A percentile compares a stretch with the other conserved stretches of the same genome.
Conservation (phyloP, 306 rosid genomes). For the Benincasa hispida region DNA sequence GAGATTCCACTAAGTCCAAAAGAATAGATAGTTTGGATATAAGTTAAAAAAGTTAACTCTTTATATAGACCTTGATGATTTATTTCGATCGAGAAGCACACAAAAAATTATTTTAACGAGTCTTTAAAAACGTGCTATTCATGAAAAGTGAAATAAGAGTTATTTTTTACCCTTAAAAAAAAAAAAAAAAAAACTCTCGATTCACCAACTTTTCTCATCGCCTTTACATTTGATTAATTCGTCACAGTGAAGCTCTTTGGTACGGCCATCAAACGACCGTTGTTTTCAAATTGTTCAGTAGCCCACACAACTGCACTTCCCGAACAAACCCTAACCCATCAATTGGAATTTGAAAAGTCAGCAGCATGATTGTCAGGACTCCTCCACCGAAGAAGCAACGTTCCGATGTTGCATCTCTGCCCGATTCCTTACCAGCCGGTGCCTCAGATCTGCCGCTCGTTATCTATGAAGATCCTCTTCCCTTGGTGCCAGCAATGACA, state of each 20-base stretch:
- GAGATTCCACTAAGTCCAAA: no score
- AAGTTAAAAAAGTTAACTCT: no score
- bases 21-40: no score
- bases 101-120: no score
- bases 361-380: constrained; percentile 61
- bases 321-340: constrained; percentile 5
- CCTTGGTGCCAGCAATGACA: constrained; percentile 13
- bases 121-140: no score
- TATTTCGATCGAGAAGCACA: no score
- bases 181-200: no score
- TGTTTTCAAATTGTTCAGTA: not conserved
- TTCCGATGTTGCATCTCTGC: constrained; percentile 13
- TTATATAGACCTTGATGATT: no score
- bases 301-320: not conserved
- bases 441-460: constrained; percentile 36
- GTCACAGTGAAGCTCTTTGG: not conserved
- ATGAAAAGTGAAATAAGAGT: no score
- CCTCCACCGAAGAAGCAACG: constrained; percentile 75
- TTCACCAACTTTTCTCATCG: no score
- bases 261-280: not conserved
- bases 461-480: constrained; percentile 57
- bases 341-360: not conserved
- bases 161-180: no score
- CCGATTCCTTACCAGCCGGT: constrained; percentile 9
- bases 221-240: no score